Evolutionary conservation across 2,329 filamentous ascomycete genomes (phyloP).

Genomic region (Tolypocladium pustulatum): DNA sequence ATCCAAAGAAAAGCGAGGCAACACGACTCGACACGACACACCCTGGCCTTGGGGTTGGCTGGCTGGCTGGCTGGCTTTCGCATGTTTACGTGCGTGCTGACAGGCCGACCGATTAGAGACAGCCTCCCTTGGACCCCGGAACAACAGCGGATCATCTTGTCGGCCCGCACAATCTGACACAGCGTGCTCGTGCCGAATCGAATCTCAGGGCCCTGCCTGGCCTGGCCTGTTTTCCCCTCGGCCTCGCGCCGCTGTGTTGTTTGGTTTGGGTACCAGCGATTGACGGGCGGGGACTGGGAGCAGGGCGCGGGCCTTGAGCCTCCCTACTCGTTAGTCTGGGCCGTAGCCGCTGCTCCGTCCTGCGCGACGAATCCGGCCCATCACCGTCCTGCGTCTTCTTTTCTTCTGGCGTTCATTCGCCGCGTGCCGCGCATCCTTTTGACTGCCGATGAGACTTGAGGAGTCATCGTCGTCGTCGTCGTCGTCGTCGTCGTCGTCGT

Average conservation of each 20-base stretch:
- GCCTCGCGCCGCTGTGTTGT: background rate
- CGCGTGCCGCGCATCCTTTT: background rate
- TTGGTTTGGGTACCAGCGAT: background rate
- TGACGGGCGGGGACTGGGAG: background rate
- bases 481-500: no score
- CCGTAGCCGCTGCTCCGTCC: background rate
- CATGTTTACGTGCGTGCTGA: background rate
- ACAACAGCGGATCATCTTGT: conserved; percentile 1
- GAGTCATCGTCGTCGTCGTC: background rate
- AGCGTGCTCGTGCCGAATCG: background rate
- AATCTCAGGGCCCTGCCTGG: background rate
- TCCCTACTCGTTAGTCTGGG: background rate
- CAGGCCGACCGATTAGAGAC: background rate
- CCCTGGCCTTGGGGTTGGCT: no score
- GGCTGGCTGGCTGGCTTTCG: no score
- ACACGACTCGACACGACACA: no score
- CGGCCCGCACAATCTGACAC: conserved; percentile 2
- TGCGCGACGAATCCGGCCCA: background rate
- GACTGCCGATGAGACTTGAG: background rate
- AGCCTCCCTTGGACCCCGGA: background rate
- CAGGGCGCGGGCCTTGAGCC: background rate
- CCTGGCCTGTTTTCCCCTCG: background rate
- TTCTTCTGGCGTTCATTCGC: background rate
- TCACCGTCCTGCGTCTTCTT: background rate
- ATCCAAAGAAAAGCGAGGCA: no score